Evolutionary conservation across 306 rosid species (phyloP).

Genomic region (Castanea crenata): DNA sequence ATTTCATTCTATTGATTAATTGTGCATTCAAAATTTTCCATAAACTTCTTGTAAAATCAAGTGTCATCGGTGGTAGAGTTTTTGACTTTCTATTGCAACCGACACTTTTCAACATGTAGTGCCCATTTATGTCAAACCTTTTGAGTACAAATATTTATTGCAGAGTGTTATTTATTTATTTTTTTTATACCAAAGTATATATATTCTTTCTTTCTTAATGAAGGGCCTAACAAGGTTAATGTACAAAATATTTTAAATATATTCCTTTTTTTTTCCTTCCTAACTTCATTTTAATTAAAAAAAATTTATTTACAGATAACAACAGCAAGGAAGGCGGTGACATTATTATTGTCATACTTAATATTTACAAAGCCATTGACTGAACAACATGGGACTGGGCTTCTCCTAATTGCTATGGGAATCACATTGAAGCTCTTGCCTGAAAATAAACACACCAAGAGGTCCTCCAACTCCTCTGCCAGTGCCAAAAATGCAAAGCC

Average conservation of each 20-base stretch:
- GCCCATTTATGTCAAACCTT: no score
- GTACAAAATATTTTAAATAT: no score
- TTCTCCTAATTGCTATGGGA: conserved; percentile 85
- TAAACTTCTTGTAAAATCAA: not conserved
- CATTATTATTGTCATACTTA: conserved; percentile 78
- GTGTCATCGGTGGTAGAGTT: not conserved
- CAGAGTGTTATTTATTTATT: no score
- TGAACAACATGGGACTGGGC: conserved; percentile 87
- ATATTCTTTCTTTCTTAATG: no score
- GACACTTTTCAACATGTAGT: no score
- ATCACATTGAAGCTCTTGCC: conserved; percentile 86
- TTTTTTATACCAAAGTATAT: no score
- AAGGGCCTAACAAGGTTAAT: no score
- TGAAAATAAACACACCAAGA: conserved; percentile 38
- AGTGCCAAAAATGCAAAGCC: conserved; percentile 24
- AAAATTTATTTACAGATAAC: conserved; percentile 56
- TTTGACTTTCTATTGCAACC: not conserved
- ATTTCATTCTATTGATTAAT: not conserved
- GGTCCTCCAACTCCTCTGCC: conserved; percentile 28
- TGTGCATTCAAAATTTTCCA: not conserved
- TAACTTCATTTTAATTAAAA: not conserved
- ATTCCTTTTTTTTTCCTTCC: not conserved
- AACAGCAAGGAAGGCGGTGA: conserved; percentile 94
- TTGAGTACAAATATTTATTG: no score
- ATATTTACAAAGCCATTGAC: conserved; percentile 95